phyloP scores from a whole-genome alignment of 2,329 filamentous ascomycete genomes.

The Fusarium longipes region DNA sequence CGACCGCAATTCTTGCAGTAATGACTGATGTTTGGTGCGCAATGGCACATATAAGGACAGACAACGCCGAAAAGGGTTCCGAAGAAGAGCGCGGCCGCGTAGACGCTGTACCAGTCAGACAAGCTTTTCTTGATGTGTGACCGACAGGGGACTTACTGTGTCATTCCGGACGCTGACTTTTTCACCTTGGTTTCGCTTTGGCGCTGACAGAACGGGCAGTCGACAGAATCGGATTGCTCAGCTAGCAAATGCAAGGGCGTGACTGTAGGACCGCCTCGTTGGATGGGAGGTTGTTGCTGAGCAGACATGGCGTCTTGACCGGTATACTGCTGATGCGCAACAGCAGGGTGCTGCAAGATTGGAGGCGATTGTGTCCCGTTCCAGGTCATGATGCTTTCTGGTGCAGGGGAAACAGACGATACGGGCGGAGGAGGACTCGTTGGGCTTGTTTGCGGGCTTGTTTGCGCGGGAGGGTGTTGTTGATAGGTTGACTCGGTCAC shows the following conservation, averaged over 20 bases:
- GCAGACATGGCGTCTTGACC: constrained; percentile 31
- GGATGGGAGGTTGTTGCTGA: background rate
- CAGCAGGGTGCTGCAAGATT: constrained; percentile 31
- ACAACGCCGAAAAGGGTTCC: constrained; percentile 40
- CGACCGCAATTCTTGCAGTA: constrained; percentile 43
- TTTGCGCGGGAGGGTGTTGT: background rate
- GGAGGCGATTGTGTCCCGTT: constrained; percentile 32
- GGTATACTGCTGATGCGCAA: constrained; percentile 30
- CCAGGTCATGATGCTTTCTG: constrained; percentile 8
- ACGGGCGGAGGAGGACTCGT: background rate
- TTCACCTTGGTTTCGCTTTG: constrained; percentile 38
- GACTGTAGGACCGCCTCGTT: constrained; percentile 29
- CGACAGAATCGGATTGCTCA: constrained; percentile 42
- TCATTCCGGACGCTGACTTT: constrained; percentile 36
- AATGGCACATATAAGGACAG: constrained; percentile 41
- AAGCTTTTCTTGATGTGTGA: too few relatives aligned
- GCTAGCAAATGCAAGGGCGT: constrained; percentile 44
- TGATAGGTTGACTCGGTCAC: constrained; percentile 14
- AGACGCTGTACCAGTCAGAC: constrained; percentile 10
- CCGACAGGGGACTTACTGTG: constrained; percentile 36
- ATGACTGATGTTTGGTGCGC: constrained; percentile 41
- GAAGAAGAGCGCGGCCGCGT: constrained; percentile 40
- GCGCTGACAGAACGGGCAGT: constrained; percentile 45
- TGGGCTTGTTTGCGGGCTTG: constrained; percentile 6
- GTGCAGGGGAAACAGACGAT: constrained; percentile 26